phyloP scores from a whole-genome alignment of 1,284 basidiomycete genomes.

The Leccinum pallidistipes region DNA sequence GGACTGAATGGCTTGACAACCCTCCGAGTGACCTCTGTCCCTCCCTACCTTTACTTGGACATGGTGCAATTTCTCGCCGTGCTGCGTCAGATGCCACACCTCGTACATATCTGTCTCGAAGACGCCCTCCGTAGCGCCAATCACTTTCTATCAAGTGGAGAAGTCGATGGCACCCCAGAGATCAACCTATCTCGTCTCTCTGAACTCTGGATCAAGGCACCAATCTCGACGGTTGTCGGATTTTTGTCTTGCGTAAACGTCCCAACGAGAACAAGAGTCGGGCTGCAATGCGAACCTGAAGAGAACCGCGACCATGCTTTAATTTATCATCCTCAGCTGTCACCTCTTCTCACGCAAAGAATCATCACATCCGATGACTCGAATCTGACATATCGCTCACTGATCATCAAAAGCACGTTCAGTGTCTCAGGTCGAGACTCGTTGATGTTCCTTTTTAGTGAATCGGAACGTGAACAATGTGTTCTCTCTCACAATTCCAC shows the following conservation, averaged over 20 bases:
- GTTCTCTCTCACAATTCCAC: neutral
- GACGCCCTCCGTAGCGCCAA: neutral
- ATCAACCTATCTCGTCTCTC: neutral
- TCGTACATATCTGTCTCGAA: slow-evolving; percentile 16
- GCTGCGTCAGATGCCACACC: slow-evolving; percentile 27
- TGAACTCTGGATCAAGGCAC: neutral
- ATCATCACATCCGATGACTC: neutral
- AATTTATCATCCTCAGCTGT: neutral
- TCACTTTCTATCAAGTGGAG: neutral
- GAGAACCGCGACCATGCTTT: too few species aligned
- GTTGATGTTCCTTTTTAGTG: neutral
- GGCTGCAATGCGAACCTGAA: neutral
- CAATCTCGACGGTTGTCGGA: too few species aligned
- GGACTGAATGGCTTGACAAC: neutral
- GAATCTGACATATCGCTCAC: neutral
- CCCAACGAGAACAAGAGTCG: neutral
- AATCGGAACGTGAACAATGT: neutral
- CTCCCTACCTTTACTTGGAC: neutral
- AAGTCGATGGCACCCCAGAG: neutral
- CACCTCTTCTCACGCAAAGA: neutral
- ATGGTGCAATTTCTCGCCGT: slow-evolving; percentile 22
- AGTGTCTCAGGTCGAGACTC: too few species aligned
- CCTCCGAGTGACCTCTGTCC: neutral
- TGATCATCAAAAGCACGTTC: neutral
- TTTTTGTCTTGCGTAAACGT: slow-evolving; percentile 5